Conservation (phyloP, 2,329 filamentous ascomycete species). For the Fusarium sp. region DNA sequence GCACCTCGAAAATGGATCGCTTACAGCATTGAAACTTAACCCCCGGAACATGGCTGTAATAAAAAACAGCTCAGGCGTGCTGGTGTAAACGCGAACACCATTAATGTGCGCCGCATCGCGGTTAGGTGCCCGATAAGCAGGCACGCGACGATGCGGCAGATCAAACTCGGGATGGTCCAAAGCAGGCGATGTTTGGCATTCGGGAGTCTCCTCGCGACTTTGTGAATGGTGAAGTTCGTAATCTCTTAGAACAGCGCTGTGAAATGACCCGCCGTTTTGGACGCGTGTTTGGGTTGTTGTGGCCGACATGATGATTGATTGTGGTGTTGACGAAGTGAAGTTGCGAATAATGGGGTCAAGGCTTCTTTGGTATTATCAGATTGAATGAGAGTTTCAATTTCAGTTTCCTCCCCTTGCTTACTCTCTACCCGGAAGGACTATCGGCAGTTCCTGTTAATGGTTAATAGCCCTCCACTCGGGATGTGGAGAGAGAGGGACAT, state of each 20-base stretch:
- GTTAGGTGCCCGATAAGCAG: conserved; percentile 24
- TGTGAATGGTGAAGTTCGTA: conserved; percentile 36
- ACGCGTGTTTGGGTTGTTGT: conserved; percentile 13
- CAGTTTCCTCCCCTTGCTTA: neutral
- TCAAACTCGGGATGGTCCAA: conserved; percentile 17
- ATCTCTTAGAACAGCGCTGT: conserved; percentile 20
- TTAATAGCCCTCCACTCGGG: conserved; percentile 26
- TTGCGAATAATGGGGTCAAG: neutral
- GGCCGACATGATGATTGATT: conserved; percentile 18
- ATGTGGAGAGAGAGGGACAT: conserved; percentile 27
- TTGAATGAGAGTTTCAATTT: neutral
- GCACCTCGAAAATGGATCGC: neutral
- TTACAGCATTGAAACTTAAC: conserved; percentile 22
- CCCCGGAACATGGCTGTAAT: conserved; percentile 31
- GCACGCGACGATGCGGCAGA: conserved; percentile 24
- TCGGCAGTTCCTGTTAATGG: neutral
- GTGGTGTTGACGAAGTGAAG: neutral
- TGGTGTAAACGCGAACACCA: conserved; percentile 21
- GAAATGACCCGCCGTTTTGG: conserved; percentile 19
- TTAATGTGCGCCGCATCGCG: conserved; percentile 1
- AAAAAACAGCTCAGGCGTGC: conserved; percentile 16
- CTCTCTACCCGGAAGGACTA: neutral
- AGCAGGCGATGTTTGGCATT: neutral
- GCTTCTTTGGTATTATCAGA: neutral
- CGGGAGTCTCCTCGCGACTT: neutral